Evolutionary conservation across 169 alveolate genomes (phyloP), one percentile per base, ranked within the genome.

Genomic region (Theileria equi): DNA sequence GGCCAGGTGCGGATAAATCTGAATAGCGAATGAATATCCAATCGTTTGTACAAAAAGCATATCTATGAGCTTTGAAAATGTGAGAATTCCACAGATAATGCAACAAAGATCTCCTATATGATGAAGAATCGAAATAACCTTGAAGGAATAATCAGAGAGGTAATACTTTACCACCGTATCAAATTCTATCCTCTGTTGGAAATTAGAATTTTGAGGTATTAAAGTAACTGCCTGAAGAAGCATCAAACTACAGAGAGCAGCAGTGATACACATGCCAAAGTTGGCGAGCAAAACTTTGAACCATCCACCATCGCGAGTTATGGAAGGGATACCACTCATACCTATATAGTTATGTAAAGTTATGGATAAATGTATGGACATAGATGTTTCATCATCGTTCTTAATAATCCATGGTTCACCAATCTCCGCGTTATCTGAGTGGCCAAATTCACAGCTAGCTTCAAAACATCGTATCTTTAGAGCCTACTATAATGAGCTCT

Each of bases 131-230:
- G 91, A 63, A 41, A 85, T 82, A 45, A 85, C 23, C 35, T 57
- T 55, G 81, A 81, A 85, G 67, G 70, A 63, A 44, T 60, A 48
- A 35, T 80, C 85, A 25, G 89, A 76, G 65, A 85, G 61, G 73
- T 77, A 80, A 57, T 85, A 85, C 66, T 81, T 80, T 28, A 77
- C 88, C 61, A 85, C 62, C 31, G 91, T 77, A 61, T 82, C 77
- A 67, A 76, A 85, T 69, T 85, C 91, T 40, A 85, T 85, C 40
- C 91, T 65, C 49, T 85, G 91, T 43, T 79, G 87, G 50, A 85
- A 85, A 61, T 85, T 80, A 31, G 57, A 58, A 66, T 85, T 85
- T 60, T 85, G 83, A 16, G 91, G 91, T 52, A 85, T 80, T 59
- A 85, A 57, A 10, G 91, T 85, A 81, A 85, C 81, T 16, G 91